Evolutionary conservation across 2,329 filamentous ascomycete genomes (phyloP), one percentile per base, ranked within the genome.

Genomic region (Ramularia collo-cygni): DNA sequence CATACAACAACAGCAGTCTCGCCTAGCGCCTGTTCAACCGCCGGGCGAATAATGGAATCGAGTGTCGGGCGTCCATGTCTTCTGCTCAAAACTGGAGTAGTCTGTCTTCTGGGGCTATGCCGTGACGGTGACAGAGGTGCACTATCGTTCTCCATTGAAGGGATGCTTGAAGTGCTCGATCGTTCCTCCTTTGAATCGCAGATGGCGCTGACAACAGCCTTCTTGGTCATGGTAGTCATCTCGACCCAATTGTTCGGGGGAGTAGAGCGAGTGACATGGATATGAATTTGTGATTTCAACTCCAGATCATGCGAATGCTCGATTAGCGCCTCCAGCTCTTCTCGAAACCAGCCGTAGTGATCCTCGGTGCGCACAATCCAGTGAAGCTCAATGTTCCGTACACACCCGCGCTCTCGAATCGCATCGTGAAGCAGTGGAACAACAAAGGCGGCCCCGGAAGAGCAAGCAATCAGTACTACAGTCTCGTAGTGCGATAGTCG

Each of bases 1-100:
- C 79, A 83, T 0, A 76, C 77, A 2, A 80, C 71, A 0, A 83
- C 74, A 0, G 73, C 77, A 21, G 70, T 78, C 59, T 83, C 79
- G 2, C 79, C 79, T 9, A 69, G 57, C 0, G 78, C 77, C 33
- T 69, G 64, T 56, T 82, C 77, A 0, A 82, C 64, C 1, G 69
- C 64, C 33, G 68, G 68, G 18, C 71, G 65, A 16, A 81, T 74
- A 38, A 81, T 66, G 12, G 62, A 64, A 13, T 62, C 62, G 3
- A 71, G 60, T 15, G 68, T 60, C 0, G 78, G 78, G 4, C 78
- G 68, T 8, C 76, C 75, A 52, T 46, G 44, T 63, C 54, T 37
- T 49, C 54, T 28, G 57, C 61, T 44, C 60, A 63, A 24, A 3
- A 7, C 35, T 37, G 48, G 15, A 33, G 32, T 13, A 3, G 1